Evolutionary conservation across 495 filamentous ascomycete species (phyloP), one percentile per base, ranked within the genome.

Genomic region (Neurospora sublineolata): DNA sequence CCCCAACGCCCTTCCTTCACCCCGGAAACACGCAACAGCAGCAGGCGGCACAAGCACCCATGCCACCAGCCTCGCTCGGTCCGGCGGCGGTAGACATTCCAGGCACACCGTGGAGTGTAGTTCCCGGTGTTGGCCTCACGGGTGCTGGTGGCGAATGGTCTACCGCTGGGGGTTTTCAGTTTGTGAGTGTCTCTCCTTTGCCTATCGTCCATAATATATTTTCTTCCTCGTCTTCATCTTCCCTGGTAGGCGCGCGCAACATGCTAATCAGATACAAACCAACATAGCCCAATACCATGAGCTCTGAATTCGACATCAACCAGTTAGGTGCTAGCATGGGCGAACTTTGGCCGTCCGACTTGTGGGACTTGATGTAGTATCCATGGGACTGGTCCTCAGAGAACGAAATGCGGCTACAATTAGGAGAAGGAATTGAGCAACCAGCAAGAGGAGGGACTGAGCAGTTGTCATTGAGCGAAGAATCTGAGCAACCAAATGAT

Each of bases 381-480:
- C 1, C 46, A 58, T 27, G 20, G 11, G 5, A 14, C 2, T 12
- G 3, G 7, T 58, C 20, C 30, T 23, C 98, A 77, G 95, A 97
- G 84, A 90, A 90, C 69, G 94, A 97, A 73, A 98, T 97, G 94
- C 9, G 92, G 88, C 20, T 90, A 89, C 73, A 89, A 92, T 38
- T 81, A 83, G 0, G 88, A 88, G 73, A 82, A 82, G 33, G 82
- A 78, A 40, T 83, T 83, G 40, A 39, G 78, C 82, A 39, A 52
- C 68, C 74, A 27, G 23, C 4, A 52, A 23, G 20, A 52, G 11
- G n/a, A 52, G 44, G 20, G 44, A 12, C 11, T 11, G 20, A 52
- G 44, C 20, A 11, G 27, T 52, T 20, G 20, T 52, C 4, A 52
- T 23, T 20, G 23, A 46, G 10, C n/a, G 10, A 52, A 23, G 10